These are phyloP conservation scores for Inga leiocalycina DNA, from an alignment of 306 rosid genomes.

Conservation along the genomic window DNA sequence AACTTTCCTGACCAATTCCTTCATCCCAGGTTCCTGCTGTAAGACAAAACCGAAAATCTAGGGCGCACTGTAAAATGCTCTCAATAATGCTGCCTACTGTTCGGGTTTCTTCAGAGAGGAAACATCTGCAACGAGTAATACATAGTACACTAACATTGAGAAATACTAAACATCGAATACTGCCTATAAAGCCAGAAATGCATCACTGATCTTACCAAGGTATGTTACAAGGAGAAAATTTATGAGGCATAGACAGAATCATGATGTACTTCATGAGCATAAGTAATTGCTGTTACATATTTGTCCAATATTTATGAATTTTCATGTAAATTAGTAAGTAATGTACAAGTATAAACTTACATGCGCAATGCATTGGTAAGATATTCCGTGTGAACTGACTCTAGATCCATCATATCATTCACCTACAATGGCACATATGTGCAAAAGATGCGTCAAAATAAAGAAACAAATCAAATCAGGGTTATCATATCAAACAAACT, in stretches of 20 bases:
- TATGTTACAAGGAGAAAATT: too few relatives aligned
- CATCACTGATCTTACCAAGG: slow-evolving; percentile 3
- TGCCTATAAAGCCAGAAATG: background rate
- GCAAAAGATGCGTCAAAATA: slow-evolving; percentile 29
- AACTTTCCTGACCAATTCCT: slow-evolving; percentile 44
- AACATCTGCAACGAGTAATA: slow-evolving; percentile 69
- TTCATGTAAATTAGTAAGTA: slow-evolving; percentile 19
- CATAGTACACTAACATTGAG: slow-evolving; percentile 17
- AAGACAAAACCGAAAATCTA: slow-evolving; percentile 85
- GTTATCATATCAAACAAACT: slow-evolving; percentile 4
- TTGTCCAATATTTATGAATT: background rate
- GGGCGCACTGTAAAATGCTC: slow-evolving; percentile 86
- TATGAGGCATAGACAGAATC: too few relatives aligned
- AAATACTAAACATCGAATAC: background rate
- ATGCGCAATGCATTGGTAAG: slow-evolving; percentile 71
- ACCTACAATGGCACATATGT: slow-evolving; percentile 59
- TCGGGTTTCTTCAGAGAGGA: slow-evolving; percentile 79
- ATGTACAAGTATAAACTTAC: slow-evolving; percentile 55
- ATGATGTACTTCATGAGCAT: slow-evolving; percentile 19
- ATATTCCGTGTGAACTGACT: slow-evolving; percentile 86
- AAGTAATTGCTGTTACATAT: background rate
- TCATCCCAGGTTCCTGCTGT: slow-evolving; percentile 52
- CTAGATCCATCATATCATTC: slow-evolving; percentile 96
- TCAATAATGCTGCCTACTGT: slow-evolving; percentile 75
- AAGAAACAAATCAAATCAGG: slow-evolving; percentile 8